These are phyloP conservation scores for Geranium brycei DNA, from an alignment of 345 rosid species.

Conservation along the genomic window DNA sequence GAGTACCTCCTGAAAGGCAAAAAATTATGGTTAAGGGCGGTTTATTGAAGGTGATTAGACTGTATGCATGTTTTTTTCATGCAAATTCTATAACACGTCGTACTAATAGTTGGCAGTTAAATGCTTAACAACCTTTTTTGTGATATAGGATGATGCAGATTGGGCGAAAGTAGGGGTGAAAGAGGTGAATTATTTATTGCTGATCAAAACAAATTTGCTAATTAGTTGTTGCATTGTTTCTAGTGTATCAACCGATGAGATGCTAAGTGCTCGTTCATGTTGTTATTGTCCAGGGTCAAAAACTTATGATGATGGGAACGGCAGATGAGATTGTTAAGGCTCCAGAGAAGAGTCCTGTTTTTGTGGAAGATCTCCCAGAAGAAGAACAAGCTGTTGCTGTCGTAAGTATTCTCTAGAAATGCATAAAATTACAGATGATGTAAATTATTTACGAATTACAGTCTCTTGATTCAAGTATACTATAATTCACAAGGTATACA, in stretches of 20 bases:
- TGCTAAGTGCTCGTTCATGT: neutral
- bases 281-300: conserved; percentile 58
- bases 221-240: neutral
- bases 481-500: neutral
- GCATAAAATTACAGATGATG: neutral
- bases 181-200: conserved; percentile 27
- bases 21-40: conserved; percentile 98
- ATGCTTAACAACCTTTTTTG: neutral
- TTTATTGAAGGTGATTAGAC: conserved; percentile 52
- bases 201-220: no score
- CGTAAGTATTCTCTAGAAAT: conserved; percentile 23
- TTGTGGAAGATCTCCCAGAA: conserved; percentile 92
- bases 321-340: conserved; percentile 92
- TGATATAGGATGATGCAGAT: conserved; percentile 76
- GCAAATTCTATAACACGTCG: neutral
- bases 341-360: conserved; percentile 87
- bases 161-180: conserved; percentile 78
- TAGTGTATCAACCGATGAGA: neutral
- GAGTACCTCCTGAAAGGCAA: conserved; percentile 93
- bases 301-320: conserved; percentile 99
- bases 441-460: no score
- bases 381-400: conserved; percentile 70
- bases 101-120: no score
- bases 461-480: neutral
- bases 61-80: neutral